Evolutionary conservation across 192 early-diverging fungal genomes (phyloP).

Genomic region (Rhizophagus prolifer): DNA sequence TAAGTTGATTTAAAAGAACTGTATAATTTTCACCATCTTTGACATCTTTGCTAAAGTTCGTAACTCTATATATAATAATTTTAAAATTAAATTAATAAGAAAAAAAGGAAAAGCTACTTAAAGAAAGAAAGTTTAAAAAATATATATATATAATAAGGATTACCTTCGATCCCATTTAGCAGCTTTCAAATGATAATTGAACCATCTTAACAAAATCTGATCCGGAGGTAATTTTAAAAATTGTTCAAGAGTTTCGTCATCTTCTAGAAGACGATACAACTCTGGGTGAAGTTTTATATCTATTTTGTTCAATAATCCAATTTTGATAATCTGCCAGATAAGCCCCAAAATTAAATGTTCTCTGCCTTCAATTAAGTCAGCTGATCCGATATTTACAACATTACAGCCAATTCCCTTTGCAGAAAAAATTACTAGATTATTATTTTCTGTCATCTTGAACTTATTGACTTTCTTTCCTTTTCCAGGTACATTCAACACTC

Average conservation of each 20-base stretch:
- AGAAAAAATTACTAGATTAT: conserved; percentile 98
- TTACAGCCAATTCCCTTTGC: conserved; percentile 99
- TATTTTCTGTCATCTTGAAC: conserved; percentile 99
- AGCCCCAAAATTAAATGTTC: conserved; percentile 97
- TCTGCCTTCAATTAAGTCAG: conserved; percentile 94
- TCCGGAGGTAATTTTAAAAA: conserved; percentile 94
- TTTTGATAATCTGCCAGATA: conserved; percentile 99
- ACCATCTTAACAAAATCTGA: conserved; percentile 97
- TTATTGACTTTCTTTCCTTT: conserved; percentile 81
- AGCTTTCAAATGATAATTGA: conserved; percentile 98
- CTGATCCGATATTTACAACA: conserved; percentile 97
- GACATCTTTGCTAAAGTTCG: conserved; percentile 91
- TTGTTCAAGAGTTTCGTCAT: conserved; percentile 91
- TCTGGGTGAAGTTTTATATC: conserved; percentile 98
- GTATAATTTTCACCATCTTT: conserved; percentile 96
- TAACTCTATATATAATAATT: conserved; percentile 51
- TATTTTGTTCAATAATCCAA: conserved; percentile 93
- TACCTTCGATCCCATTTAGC: conserved; percentile 80
- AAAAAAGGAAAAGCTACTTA: too few species aligned
- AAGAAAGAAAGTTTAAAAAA: neutral
- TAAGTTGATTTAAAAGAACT: conserved; percentile 88
- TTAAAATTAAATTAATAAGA: conserved; percentile 6
- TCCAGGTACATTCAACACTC: conserved; percentile 78
- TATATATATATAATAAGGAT: conserved; percentile 1
- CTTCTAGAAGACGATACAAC: conserved; percentile 90